A percentile compares a stretch with the other conserved stretches of the same genome.
These are phyloP conservation scores for Penstemon newberryi DNA, from an alignment of 257 asterid species.

Conservation along the genomic window DNA sequence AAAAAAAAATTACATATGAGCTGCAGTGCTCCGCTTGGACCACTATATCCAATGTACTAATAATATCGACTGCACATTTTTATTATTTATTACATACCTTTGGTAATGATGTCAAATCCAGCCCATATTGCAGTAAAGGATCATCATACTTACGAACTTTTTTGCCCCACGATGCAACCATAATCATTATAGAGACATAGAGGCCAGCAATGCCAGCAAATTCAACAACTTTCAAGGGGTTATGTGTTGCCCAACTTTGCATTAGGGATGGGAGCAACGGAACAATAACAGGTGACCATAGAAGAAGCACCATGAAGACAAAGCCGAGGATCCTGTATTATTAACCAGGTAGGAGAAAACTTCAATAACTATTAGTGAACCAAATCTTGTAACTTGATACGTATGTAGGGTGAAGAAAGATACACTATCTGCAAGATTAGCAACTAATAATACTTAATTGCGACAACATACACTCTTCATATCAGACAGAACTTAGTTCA, in stretches of 20 bases:
- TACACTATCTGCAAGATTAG: slow-evolving; percentile 1
- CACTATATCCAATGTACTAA: not conserved
- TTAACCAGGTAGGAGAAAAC: slow-evolving; percentile 16
- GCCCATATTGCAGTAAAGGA: slow-evolving; percentile 79
- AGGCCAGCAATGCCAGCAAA: slow-evolving; percentile 80
- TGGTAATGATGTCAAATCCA: slow-evolving; percentile 60
- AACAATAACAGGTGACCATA: slow-evolving; percentile 86
- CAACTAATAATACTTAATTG: not conserved
- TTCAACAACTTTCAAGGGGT: slow-evolving; percentile 63
- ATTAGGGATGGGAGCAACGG: slow-evolving; percentile 87
- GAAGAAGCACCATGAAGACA: slow-evolving; percentile 78
- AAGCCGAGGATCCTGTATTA: slow-evolving; percentile 75
- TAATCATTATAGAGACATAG: slow-evolving; percentile 58
- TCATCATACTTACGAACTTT: slow-evolving; percentile 79
- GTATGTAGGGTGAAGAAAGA: slow-evolving; percentile 17
- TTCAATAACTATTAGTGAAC: slow-evolving; percentile 14
- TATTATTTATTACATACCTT: slow-evolving; percentile 47
- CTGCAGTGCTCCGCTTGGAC: slow-evolving; percentile 1
- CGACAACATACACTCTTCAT: slow-evolving; percentile 4
- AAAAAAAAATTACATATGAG: slow-evolving; percentile 1
- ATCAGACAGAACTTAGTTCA: slow-evolving; percentile 6
- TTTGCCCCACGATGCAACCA: slow-evolving; percentile 87
- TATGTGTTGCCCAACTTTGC: slow-evolving; percentile 73
- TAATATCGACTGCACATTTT: not conserved
- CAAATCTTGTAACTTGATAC: slow-evolving; percentile 14